These are phyloP conservation scores for Austroboletus olivaceoglutinosus DNA, from an alignment of 1,284 basidiomycete genomes.

Conservation along the genomic window DNA sequence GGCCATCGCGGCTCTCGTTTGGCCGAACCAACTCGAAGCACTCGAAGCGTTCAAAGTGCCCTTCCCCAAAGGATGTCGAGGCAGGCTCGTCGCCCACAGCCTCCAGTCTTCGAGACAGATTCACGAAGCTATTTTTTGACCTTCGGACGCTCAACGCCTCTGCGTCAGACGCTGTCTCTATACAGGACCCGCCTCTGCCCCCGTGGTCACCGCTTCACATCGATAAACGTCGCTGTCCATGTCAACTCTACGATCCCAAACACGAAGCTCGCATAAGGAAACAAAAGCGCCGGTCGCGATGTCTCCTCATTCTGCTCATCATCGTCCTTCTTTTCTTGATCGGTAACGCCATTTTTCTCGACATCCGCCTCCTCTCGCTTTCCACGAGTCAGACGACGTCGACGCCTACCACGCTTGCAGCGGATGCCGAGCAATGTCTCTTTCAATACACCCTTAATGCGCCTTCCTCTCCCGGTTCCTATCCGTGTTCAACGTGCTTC, in stretches of 20 bases:
- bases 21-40: conserved; percentile 13
- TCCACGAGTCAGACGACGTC: conserved; percentile 19
- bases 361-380: conserved; percentile 36
- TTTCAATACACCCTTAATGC: conserved; percentile 49
- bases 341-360: conserved; percentile 41
- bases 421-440: conserved; percentile 44
- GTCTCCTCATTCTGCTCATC: conserved; percentile 36
- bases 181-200: conserved; percentile 28
- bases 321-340: conserved; percentile 45
- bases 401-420: conserved; percentile 34
- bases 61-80: conserved; percentile 30
- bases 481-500: conserved; percentile 51
- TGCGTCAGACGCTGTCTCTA: conserved; percentile 30
- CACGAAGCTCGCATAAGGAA: conserved; percentile 30
- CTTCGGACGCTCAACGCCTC: conserved; percentile 27
- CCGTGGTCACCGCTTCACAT: conserved; percentile 42
- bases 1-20: conserved; percentile 21
- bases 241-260: conserved; percentile 24
- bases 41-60: conserved; percentile 4
- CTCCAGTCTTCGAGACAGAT: conserved; percentile 30
- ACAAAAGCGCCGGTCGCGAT: conserved; percentile 31
- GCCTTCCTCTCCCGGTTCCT: conserved; percentile 40
- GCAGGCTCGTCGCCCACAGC: conserved; percentile 16
- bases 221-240: conserved; percentile 38
- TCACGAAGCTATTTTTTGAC: conserved; percentile 40